Evolutionary conservation across 768 basidiomycete genomes (phyloP).

Genomic region (Botryobasidium botryosum): DNA sequence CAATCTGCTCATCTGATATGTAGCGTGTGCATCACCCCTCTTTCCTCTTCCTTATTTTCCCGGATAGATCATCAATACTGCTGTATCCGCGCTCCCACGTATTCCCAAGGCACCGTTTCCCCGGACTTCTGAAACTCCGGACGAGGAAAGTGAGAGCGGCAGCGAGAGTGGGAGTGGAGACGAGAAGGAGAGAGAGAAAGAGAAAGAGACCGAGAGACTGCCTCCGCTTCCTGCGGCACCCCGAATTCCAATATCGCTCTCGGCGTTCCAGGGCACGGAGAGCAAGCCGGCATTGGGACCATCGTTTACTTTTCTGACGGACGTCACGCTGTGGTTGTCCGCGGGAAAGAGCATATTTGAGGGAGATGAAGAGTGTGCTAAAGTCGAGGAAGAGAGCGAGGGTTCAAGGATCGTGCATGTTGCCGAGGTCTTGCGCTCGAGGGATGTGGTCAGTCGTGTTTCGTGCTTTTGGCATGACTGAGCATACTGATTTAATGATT

Average conservation of each 20-base stretch:
- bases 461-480: neutral
- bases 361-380: slow-evolving; percentile 3
- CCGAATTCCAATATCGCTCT: too few relatives aligned
- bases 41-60: too few relatives aligned
- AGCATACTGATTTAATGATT: neutral
- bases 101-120: too few relatives aligned
- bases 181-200: too few relatives aligned
- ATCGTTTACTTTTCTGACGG: slow-evolving; percentile 7
- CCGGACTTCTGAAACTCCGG: too few relatives aligned
- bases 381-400: neutral
- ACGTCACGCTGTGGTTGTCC: slow-evolving; percentile 4
- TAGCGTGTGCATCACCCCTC: too few relatives aligned
- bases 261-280: slow-evolving; percentile 3
- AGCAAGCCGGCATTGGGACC: slow-evolving; percentile 8
- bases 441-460: neutral
- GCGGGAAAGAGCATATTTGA: slow-evolving; percentile 4
- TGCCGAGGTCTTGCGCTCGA: slow-evolving; percentile 6
- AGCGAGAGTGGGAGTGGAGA: too few relatives aligned
- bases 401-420: neutral
- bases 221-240: too few relatives aligned
- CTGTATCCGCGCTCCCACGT: slow-evolving; percentile 2
- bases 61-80: slow-evolving; percentile 7
- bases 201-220: too few relatives aligned
- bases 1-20: neutral
- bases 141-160: too few relatives aligned